Percentiles rank a stretch among this genome's conserved stretches.
Evolutionary conservation across 768 basidiomycete species (phyloP).

Genomic region (Termitomyces heimii): DNA sequence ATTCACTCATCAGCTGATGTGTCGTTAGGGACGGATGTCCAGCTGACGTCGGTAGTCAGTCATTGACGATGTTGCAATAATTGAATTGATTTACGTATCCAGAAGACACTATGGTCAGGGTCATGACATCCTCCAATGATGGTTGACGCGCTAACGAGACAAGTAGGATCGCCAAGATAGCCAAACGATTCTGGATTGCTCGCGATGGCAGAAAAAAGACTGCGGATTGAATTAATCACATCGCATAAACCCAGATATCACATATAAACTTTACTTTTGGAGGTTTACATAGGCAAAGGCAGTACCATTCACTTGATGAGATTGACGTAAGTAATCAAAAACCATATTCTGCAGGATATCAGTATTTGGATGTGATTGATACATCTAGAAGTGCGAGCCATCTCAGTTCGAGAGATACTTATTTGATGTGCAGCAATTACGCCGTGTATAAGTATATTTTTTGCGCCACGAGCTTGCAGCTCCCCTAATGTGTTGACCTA

Average conservation of each 20-base stretch:
- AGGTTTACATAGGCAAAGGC: constrained; percentile 25
- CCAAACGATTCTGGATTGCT: constrained; percentile 18
- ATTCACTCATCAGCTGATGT: constrained; percentile 21
- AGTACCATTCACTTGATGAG: constrained; percentile 21
- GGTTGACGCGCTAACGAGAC: constrained; percentile 23
- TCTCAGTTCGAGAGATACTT: background rate
- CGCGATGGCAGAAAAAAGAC: constrained; percentile 21
- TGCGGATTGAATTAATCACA: background rate
- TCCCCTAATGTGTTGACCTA: constrained; percentile 21
- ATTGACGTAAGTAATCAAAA: constrained; percentile 19
- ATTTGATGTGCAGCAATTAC: constrained; percentile 5
- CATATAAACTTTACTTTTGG: constrained; percentile 10
- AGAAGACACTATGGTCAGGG: constrained; percentile 22
- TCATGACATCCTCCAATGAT: constrained; percentile 24
- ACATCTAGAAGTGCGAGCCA: constrained; percentile 18
- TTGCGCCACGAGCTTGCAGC: constrained; percentile 22
- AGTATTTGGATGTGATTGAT: constrained; percentile 21
- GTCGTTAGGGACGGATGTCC: constrained; percentile 24
- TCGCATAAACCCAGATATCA: background rate
- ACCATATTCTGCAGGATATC: constrained; percentile 21
- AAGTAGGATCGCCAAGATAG: constrained; percentile 22
- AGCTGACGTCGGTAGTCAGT: constrained; percentile 9
- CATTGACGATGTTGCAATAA: background rate
- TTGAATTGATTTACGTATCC: background rate
- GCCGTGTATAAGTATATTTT: constrained; percentile 25